Conservation (phyloP, 2,329 filamentous ascomycete species). For the Colletotrichum tropicicola region DNA sequence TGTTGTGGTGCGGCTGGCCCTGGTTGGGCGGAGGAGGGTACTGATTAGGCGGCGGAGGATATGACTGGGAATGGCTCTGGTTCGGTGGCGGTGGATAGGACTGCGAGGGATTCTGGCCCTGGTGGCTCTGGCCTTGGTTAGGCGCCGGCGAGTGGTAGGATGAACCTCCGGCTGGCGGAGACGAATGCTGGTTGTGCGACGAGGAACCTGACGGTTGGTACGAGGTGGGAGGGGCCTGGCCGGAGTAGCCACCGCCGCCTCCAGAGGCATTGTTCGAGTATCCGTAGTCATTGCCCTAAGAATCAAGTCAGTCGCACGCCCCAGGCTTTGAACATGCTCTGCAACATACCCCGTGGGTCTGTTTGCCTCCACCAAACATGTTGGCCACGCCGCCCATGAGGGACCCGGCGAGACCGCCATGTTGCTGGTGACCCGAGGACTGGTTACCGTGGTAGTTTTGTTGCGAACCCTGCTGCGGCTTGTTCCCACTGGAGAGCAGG, state of each 20-base stretch:
- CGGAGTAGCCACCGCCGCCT: slow-evolving; percentile 65
- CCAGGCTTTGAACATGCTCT: not conserved
- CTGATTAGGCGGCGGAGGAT: slow-evolving; percentile 31
- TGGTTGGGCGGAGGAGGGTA: slow-evolving; percentile 28
- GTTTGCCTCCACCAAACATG: slow-evolving; percentile 61
- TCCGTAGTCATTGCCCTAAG: slow-evolving; percentile 67
- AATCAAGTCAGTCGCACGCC: slow-evolving; percentile 29
- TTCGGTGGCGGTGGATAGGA: slow-evolving; percentile 33
- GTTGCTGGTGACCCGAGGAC: slow-evolving; percentile 41
- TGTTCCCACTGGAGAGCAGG: slow-evolving; percentile 59
- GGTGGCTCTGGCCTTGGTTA: slow-evolving; percentile 28
- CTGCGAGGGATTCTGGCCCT: slow-evolving; percentile 24
- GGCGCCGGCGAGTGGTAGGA: slow-evolving; percentile 40
- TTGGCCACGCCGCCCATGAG: slow-evolving; percentile 64
- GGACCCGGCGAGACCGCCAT: slow-evolving; percentile 60
- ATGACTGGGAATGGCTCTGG: slow-evolving; percentile 25
- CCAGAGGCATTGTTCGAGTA: slow-evolving; percentile 58
- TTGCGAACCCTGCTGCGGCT: slow-evolving; percentile 49
- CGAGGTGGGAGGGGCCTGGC: slow-evolving; percentile 68
- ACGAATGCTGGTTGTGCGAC: slow-evolving; percentile 35
- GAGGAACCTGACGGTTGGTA: slow-evolving; percentile 55
- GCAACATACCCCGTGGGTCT: slow-evolving; percentile 47
- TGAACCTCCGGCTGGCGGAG: slow-evolving; percentile 39
- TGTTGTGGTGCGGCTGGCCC: slow-evolving; percentile 31
- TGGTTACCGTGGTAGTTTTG: slow-evolving; percentile 61